These are phyloP conservation scores for Thamnidium elegans DNA, from an alignment of 192 early-diverging fungal species.

Conservation along the genomic window DNA sequence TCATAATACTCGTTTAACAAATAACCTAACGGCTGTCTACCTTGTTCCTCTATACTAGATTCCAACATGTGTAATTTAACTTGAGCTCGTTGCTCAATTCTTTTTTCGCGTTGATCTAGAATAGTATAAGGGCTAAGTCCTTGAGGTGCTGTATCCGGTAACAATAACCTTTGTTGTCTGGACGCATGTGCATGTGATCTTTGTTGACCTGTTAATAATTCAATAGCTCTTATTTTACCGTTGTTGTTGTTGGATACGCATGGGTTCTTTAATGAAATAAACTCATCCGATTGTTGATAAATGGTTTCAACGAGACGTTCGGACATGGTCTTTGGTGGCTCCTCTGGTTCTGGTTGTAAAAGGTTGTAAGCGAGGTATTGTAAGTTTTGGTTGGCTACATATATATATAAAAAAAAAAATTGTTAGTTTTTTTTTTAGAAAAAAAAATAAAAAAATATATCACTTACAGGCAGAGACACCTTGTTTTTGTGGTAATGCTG, in stretches of 20 bases:
- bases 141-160: conserved; percentile 68
- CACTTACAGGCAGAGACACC: too few relatives aligned
- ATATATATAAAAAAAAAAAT: neutral
- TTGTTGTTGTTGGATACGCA: neutral
- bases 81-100: conserved; percentile 67
- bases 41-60: conserved; percentile 28
- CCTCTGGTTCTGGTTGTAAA: conserved; percentile 28
- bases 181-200: conserved; percentile 45
- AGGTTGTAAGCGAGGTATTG: neutral
- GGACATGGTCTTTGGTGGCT: conserved; percentile 37
- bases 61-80: conserved; percentile 64
- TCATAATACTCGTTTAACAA: conserved; percentile 38
- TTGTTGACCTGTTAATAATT: conserved; percentile 48
- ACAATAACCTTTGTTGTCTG: conserved; percentile 63
- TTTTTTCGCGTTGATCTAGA: conserved; percentile 71
- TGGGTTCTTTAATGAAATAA: conserved; percentile 24
- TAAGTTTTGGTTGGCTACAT: neutral
- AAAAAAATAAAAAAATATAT: too few relatives aligned
- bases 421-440: neutral
- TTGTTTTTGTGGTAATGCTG: neutral
- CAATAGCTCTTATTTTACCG: conserved; percentile 24
- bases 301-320: conserved; percentile 51
- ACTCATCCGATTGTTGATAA: conserved; percentile 31
- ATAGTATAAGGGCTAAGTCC: conserved; percentile 79
- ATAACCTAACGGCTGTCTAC: conserved; percentile 41